Conservation (phyloP, 2,329 filamentous ascomycete species). For the Mycogone perniciosa region DNA sequence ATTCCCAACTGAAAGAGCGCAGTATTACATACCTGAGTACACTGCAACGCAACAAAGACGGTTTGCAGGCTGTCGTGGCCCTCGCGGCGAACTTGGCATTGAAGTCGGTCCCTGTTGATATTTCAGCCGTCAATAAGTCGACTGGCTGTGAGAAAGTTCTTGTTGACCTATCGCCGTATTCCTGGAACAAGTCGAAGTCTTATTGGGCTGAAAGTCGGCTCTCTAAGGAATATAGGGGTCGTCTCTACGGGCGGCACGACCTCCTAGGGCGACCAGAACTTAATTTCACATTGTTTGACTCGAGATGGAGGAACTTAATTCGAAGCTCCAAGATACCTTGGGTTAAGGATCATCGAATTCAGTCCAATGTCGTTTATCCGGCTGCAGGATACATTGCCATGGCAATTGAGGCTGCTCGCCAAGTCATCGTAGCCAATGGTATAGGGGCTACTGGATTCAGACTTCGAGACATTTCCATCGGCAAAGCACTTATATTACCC, state of each 20-base stretch:
- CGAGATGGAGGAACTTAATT: not conserved
- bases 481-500: conserved; percentile 5
- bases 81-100: not conserved
- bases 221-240: conserved; percentile 21
- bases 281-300: not conserved
- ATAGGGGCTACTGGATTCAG: not conserved
- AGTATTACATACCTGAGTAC: conserved; percentile 7
- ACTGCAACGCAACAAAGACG: conserved; percentile 11
- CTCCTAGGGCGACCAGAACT: not conserved
- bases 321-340: not conserved
- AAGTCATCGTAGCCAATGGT: not conserved
- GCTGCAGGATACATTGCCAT: conserved; percentile 4
- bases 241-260: conserved; percentile 6
- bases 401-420: conserved; percentile 2
- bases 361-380: not conserved
- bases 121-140: not conserved
- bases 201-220: conserved; percentile 29
- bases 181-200: conserved; percentile 31
- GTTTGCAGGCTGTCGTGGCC: conserved; percentile 15
- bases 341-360: conserved; percentile 1
- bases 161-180: conserved; percentile 25
- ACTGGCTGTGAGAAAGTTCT: not conserved
- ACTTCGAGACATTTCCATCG: conserved; percentile 5
- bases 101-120: not conserved
- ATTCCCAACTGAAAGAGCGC: not conserved